These are phyloP conservation scores for Pseudocercospora macadamiae DNA, from an alignment of 2,329 filamentous ascomycete genomes.

Conservation along the genomic window DNA sequence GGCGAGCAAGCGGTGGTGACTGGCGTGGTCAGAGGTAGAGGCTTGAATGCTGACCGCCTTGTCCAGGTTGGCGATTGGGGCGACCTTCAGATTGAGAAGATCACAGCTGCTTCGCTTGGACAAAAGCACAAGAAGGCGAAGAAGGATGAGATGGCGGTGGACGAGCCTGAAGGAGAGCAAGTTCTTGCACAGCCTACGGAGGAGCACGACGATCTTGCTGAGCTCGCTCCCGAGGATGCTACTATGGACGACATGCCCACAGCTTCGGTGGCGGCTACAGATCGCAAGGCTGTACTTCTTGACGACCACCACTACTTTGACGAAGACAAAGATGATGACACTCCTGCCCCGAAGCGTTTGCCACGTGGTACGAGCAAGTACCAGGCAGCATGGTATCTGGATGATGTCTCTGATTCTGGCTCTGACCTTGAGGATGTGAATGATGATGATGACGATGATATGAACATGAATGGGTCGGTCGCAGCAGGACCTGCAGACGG, in stretches of 20 bases:
- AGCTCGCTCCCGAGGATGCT: slow-evolving; percentile 83
- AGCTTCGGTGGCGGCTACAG: slow-evolving; percentile 52
- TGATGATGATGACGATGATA: slow-evolving; percentile 54
- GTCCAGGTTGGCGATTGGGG: slow-evolving; percentile 94
- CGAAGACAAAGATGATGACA: slow-evolving; percentile 71
- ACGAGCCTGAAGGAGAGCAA: slow-evolving; percentile 60
- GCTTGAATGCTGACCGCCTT: slow-evolving; percentile 85
- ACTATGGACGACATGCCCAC: slow-evolving; percentile 71
- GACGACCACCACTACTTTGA: slow-evolving; percentile 99
- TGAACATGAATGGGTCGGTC: slow-evolving; percentile 53
- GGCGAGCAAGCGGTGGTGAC: slow-evolving; percentile 63
- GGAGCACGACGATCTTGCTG: slow-evolving; percentile 80
- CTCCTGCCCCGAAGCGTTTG: slow-evolving; percentile 69
- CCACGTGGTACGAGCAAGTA: slow-evolving; percentile 92
- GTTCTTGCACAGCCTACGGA: slow-evolving; percentile 72
- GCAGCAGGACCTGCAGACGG: slow-evolving; percentile 78
- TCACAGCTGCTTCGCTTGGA: slow-evolving; percentile 73
- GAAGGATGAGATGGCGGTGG: slow-evolving; percentile 65
- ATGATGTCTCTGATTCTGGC: slow-evolving; percentile 78
- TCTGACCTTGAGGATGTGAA: slow-evolving; percentile 74
- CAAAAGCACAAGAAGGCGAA: slow-evolving; percentile 58
- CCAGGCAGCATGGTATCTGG: slow-evolving; percentile 91
- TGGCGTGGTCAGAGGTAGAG: slow-evolving; percentile 81
- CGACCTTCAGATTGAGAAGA: slow-evolving; percentile 87
- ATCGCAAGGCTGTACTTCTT: slow-evolving; percentile 80